Evolutionary conservation across 73 alveolate genomes (phyloP), one percentile per base, ranked within the genome.

Genomic region (Halteria grandinella): DNA sequence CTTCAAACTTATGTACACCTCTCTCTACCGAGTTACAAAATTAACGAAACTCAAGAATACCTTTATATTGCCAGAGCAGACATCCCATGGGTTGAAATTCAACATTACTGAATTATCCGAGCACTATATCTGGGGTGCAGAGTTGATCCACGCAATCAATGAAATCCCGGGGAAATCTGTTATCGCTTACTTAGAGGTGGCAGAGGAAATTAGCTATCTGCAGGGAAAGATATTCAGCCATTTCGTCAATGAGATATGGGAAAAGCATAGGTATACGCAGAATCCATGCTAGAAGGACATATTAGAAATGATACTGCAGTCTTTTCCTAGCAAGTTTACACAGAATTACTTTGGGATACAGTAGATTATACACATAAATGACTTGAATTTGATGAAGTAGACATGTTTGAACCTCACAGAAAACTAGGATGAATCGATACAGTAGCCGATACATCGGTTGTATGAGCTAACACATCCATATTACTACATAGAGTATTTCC

Each of bases 51-150:
- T 10, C 15, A 39, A 24, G 18, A 59, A 33, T 40, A 39, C 57
- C 24, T 60, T 11, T 27, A 11, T 2, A 3, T 1, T 60, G 34
- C 77, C 77, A 11, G 5, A 2, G 14, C 34, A 60, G 24, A 37
- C n/a, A 3, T 1, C 32, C 24, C 21, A 36, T 8, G 59, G 77
- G 12, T 31, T 60, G 14, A 37, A 15, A 4, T 11, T 36, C 5
- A n/a, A 18, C 1, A 24, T 14, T 25, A 18, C 29, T 8, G n/a
- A 18, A 1, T 12, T 60, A 36, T 44, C 18, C 20, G 27, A 40
- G 25, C n/a, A 66, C 29, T 66, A 66, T 45, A 66, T 66, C 4
- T 66, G 80, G 80, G 80, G 80, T 21, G 49, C 32, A 12, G 80
- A 66, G 47, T 28, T 66, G 4, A 66, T 66, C 29, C 53, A 66